phyloP scores from a whole-genome alignment of 2,329 filamentous ascomycete species.

The Colletotrichum siamense region DNA sequence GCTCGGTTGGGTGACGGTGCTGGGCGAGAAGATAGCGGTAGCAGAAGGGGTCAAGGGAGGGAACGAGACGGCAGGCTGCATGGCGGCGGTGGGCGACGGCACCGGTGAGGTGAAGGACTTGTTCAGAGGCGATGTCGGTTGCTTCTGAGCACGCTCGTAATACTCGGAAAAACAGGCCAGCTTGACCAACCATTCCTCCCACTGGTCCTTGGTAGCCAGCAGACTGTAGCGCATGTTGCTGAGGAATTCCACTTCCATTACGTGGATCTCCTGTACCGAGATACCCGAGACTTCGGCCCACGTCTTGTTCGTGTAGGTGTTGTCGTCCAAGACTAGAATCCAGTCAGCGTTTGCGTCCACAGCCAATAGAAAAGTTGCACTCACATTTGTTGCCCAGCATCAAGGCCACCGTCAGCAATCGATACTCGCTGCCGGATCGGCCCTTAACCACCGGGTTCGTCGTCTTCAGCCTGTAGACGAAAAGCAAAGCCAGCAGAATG shows the following conservation, averaged over 20 bases:
- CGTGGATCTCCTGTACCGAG: constrained; percentile 91
- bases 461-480: constrained; percentile 92
- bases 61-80: constrained; percentile 33
- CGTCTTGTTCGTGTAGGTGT: constrained; percentile 99
- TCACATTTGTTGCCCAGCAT: constrained; percentile 98
- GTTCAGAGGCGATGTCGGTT: constrained; percentile 40
- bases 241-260: constrained; percentile 99
- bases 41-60: constrained; percentile 38
- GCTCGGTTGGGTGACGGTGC: constrained; percentile 30
- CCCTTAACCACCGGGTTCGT: constrained; percentile 89
- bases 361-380: constrained; percentile 29
- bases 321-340: constrained; percentile 85
- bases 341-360: not conserved
- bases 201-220: constrained; percentile 83
- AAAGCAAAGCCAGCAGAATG: constrained; percentile 85
- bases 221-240: constrained; percentile 98
- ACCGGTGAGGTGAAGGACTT: constrained; percentile 50
- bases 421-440: constrained; percentile 90
- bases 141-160: constrained; percentile 71
- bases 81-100: constrained; percentile 51
- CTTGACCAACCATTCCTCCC: constrained; percentile 86
- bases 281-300: constrained; percentile 99
- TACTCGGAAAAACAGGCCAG: constrained; percentile 84
- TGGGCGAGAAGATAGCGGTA: constrained; percentile 46
- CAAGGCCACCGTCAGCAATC: constrained; percentile 88